Conservation (phyloP, 805 yeast species). For the Ogataea ramenticola region DNA sequence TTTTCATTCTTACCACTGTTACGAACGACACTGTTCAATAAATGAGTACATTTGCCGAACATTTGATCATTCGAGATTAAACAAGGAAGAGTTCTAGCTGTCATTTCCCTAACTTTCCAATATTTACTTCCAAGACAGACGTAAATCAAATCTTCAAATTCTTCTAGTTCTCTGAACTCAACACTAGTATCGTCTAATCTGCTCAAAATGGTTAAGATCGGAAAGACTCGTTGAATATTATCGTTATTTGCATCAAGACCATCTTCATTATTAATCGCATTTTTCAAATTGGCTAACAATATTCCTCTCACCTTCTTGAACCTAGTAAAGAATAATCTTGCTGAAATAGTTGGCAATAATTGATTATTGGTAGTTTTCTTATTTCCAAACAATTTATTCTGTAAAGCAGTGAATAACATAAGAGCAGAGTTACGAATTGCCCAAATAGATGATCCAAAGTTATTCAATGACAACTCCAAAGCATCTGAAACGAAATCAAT, state of each 20-base stretch:
- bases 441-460: conserved; percentile 70
- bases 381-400: conserved; percentile 71
- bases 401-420: conserved; percentile 84
- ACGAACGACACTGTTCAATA: not conserved
- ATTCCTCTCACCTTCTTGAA: conserved; percentile 46
- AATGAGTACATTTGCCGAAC: conserved; percentile 20
- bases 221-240: conserved; percentile 56
- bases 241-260: conserved; percentile 20
- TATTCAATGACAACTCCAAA: conserved; percentile 49
- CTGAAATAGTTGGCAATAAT: conserved; percentile 33
- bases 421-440: conserved; percentile 86
- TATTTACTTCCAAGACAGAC: conserved; percentile 41
- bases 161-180: conserved; percentile 43
- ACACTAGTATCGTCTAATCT: conserved; percentile 52
- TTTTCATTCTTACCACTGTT: conserved; percentile 23
- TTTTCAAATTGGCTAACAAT: conserved; percentile 36
- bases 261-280: conserved; percentile 15
- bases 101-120: conserved; percentile 88
- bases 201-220: conserved; percentile 67
- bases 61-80: conserved; percentile 21
- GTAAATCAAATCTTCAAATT: conserved; percentile 42
- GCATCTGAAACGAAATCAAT: conserved; percentile 48
- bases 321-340: conserved; percentile 65
- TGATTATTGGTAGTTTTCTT: conserved; percentile 32
- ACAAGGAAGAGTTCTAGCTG: conserved; percentile 62